Evolutionary conservation across 2,329 filamentous ascomycete species (phyloP).

Genomic region (Sarocladium brachiariae): DNA sequence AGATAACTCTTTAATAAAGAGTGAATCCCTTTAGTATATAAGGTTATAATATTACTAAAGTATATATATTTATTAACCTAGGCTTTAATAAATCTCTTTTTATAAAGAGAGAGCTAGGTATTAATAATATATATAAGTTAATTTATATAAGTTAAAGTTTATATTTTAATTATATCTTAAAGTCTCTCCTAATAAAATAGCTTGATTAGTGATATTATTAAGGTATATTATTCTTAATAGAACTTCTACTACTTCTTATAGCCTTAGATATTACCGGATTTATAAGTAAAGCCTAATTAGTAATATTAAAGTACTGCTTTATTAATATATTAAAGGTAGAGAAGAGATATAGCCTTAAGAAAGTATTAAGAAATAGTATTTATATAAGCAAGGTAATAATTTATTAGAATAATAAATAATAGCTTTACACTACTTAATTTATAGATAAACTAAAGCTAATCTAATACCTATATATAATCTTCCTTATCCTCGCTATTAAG

Average conservation of each 20-base stretch:
- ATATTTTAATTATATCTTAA: slow-evolving; percentile 12
- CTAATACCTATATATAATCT: slow-evolving; percentile 16
- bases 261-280: not conserved
- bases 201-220: slow-evolving; percentile 14
- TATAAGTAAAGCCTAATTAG: slow-evolving; percentile 4
- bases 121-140: slow-evolving; percentile 16
- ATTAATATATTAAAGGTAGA: slow-evolving; percentile 18
- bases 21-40: slow-evolving; percentile 13
- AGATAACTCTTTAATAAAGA: slow-evolving; percentile 14
- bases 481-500: slow-evolving; percentile 14
- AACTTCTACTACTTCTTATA: slow-evolving; percentile 13
- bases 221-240: slow-evolving; percentile 15
- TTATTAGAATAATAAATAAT: slow-evolving; percentile 16
- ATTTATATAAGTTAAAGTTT: slow-evolving; percentile 12
- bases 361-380: slow-evolving; percentile 14
- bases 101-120: slow-evolving; percentile 15
- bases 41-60: slow-evolving; percentile 16
- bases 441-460: slow-evolving; percentile 15
- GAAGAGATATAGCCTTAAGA: slow-evolving; percentile 11
- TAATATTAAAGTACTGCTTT: slow-evolving; percentile 15
- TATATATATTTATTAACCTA: slow-evolving; percentile 15
- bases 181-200: slow-evolving; percentile 13
- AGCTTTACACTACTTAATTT: slow-evolving; percentile 7
- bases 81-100: slow-evolving; percentile 17
- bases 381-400: slow-evolving; percentile 16